Conservation (phyloP, 202 grass and related monocot genomes). For the Dendrocalamus latiflorus region DNA sequence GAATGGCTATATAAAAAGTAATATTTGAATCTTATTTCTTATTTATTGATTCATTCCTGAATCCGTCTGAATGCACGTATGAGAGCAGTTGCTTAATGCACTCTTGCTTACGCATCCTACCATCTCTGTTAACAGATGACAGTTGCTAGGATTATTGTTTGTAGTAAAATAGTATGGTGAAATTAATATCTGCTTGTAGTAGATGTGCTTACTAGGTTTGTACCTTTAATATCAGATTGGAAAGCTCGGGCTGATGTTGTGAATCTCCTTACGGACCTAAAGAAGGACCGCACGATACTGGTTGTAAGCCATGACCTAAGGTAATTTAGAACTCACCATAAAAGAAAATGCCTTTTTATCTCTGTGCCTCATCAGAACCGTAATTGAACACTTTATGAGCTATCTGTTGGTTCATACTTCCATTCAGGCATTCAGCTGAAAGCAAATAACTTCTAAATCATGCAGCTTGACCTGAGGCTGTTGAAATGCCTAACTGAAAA, state of each 20-base stretch:
- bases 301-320: slow-evolving; percentile 91
- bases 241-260: slow-evolving; percentile 90
- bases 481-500: slow-evolving; percentile 11
- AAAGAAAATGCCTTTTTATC: background rate
- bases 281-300: slow-evolving; percentile 70
- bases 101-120: background rate
- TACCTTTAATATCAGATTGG: slow-evolving; percentile 60
- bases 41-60: background rate
- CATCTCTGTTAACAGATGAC: background rate
- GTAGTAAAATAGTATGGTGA: background rate
- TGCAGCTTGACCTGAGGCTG: background rate
- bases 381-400: background rate
- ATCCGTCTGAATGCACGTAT: background rate
- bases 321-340: slow-evolving; percentile 32
- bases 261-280: slow-evolving; percentile 72
- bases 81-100: background rate
- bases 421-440: background rate
- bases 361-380: background rate
- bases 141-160: background rate
- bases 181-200: background rate
- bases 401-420: background rate
- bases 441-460: background rate
- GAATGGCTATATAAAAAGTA: background rate
- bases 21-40: background rate
- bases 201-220: background rate